Evolutionary conservation across 108 stramenopile species (phyloP).

Genomic region (Poteriospumella lacustris): DNA sequence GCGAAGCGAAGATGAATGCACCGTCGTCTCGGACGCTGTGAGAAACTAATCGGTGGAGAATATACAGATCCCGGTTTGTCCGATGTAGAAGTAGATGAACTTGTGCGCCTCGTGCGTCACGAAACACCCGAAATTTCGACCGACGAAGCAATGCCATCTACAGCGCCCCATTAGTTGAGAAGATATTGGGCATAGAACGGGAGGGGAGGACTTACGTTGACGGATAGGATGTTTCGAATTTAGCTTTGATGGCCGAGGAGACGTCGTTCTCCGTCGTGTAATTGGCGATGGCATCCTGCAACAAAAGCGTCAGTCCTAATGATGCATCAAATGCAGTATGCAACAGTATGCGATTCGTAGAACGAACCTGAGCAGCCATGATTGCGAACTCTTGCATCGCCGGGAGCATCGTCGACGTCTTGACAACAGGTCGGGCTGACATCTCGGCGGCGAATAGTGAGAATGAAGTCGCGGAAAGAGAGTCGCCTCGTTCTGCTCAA

Average conservation of each 20-base stretch:
- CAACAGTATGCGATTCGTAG: background rate
- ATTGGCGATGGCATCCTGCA: constrained; percentile 50
- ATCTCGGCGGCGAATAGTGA: no score
- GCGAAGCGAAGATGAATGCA: background rate
- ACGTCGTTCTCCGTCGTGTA: constrained; percentile 47
- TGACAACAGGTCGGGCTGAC: constrained; percentile 22
- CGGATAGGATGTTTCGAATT: constrained; percentile 41
- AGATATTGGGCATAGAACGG: background rate
- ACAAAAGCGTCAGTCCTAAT: no score
- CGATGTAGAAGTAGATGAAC: constrained; percentile 64
- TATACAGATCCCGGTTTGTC: constrained; percentile 58
- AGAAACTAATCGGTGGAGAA: constrained; percentile 57
- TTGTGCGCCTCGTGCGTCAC: constrained; percentile 55
- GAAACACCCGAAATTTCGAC: constrained; percentile 58
- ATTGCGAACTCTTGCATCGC: constrained; percentile 24
- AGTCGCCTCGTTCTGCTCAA: no score
- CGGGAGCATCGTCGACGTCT: constrained; percentile 10
- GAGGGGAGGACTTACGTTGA: constrained; percentile 34
- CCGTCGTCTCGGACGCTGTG: background rate
- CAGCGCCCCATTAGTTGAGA: no score
- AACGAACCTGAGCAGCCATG: constrained; percentile 24
- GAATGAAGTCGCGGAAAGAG: no score
- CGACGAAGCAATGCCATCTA: constrained; percentile 66
- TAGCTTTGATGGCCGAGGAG: constrained; percentile 44
- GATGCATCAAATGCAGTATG: background rate